Conservation (phyloP, 2,329 filamentous ascomycete genomes). For the Colletotrichum nymphaeae region DNA sequence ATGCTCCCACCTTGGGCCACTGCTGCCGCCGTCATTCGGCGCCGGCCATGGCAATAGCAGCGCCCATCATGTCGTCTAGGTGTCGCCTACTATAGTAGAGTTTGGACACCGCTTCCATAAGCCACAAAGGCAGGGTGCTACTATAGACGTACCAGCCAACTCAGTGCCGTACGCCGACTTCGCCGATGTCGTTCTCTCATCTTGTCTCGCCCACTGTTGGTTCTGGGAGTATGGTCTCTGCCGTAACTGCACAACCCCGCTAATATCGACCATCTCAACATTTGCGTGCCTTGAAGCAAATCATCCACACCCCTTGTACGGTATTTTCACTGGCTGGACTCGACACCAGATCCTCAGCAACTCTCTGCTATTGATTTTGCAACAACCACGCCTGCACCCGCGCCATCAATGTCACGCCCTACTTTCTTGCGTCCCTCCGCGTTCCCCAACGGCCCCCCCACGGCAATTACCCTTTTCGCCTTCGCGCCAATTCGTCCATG, state of each 20-base stretch:
- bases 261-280: background rate
- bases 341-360: background rate
- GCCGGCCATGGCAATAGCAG: background rate
- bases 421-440: background rate
- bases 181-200: background rate
- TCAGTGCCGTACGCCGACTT: background rate
- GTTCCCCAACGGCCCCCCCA: background rate
- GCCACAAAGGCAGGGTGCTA: background rate
- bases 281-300: background rate
- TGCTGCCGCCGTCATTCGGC: background rate
- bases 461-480: background rate
- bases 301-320: background rate
- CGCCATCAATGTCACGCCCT: background rate
- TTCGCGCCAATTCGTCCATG: conserved; percentile 8
- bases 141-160: background rate
- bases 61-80: background rate
- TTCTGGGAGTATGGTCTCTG: background rate
- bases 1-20: background rate
- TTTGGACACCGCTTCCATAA: background rate
- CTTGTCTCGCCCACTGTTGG: background rate
- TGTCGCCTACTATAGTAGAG: background rate
- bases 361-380: background rate
- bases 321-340: background rate
- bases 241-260: background rate
- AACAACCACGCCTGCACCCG: background rate